Conservation (phyloP, 306 rosid species). For the Dryas drummondii region DNA sequence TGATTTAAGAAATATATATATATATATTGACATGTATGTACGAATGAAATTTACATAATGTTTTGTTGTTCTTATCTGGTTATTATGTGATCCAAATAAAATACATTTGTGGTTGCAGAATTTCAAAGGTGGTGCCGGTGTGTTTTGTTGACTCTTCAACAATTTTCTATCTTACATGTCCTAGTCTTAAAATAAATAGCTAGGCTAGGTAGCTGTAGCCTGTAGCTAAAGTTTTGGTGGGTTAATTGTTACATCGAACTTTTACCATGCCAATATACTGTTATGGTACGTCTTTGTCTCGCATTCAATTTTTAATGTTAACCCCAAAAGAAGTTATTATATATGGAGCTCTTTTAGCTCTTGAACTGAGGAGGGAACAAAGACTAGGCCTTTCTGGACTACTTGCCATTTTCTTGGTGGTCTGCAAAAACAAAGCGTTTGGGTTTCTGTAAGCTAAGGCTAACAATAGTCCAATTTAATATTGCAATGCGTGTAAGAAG, state of each 20-base stretch:
- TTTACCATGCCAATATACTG: not conserved
- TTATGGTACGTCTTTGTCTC: not conserved
- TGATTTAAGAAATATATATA: not conserved
- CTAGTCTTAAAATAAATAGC: not conserved
- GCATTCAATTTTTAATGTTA: not conserved
- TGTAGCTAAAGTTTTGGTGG: not conserved
- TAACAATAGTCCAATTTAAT: not conserved
- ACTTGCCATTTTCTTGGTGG: not conserved
- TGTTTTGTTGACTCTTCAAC: conserved; percentile 28
- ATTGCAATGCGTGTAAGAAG: not conserved
- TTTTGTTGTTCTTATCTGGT: not conserved
- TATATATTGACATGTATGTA: not conserved
- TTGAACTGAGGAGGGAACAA: not conserved
- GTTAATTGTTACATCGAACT: not conserved
- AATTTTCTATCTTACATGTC: not conserved
- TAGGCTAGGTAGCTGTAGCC: not conserved
- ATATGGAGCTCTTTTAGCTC: not conserved
- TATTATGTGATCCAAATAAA: conserved; percentile 20
- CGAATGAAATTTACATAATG: not conserved
- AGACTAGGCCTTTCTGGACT: not conserved
- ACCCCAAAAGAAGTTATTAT: not conserved
- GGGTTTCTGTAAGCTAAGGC: not conserved
- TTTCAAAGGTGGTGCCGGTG: conserved; percentile 3
- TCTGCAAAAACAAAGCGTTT: not conserved
- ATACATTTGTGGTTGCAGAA: conserved; percentile 15